Base-by-base conservation (phyloP, 768 basidiomycete genomes). In the Macrolepiota albuminosa region DNA sequence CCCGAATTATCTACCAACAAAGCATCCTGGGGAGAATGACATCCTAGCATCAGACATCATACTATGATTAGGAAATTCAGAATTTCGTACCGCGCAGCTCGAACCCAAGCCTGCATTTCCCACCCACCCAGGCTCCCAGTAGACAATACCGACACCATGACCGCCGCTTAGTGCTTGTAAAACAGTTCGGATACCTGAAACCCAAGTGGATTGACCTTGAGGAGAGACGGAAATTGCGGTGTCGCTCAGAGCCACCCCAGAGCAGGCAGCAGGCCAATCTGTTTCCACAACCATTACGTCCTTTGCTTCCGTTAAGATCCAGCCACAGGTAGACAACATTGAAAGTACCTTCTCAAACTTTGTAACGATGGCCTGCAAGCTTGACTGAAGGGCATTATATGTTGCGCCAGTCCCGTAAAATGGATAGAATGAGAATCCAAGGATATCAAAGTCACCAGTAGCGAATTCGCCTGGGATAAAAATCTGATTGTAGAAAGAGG, bases 121-220 rank as follows among this genome's bases (percentile, higher is more conserved):
- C 51, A 86, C 75, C 85, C 85, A 87, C 49, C 76, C 84, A 24
- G 85, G 85, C 63, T 87, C 84, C 85, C 85, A 87, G 66, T 86
- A 86, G n/a, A 81, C 76, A 63, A 81, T 74, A 4, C 79, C 78
- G 45, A 76, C 66, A 10, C 78, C 78, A 69, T 77, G 80, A 8
- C 81, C 77, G 10, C 81, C 79, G n/a, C 81, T 73, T 3, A 86
- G 62, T 4, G 69, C 72, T 21, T 72, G 67, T 29, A 87, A 66
- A 2, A 81, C 78, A 48, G 72, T 76, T 56, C 73, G 75, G 61
- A 86, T 84, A 46, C 76, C 80, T 9, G 73, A 68, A 6, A 83
- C 76, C 83, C 84, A 86, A 0, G 73, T 75, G 21, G 74, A 70
- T 66, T 87, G 86, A 0, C 84, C 86, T 10, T 77, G 69, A 1